Conservation (phyloP, 306 rosid genomes). For the Vachellia collinsii region DNA sequence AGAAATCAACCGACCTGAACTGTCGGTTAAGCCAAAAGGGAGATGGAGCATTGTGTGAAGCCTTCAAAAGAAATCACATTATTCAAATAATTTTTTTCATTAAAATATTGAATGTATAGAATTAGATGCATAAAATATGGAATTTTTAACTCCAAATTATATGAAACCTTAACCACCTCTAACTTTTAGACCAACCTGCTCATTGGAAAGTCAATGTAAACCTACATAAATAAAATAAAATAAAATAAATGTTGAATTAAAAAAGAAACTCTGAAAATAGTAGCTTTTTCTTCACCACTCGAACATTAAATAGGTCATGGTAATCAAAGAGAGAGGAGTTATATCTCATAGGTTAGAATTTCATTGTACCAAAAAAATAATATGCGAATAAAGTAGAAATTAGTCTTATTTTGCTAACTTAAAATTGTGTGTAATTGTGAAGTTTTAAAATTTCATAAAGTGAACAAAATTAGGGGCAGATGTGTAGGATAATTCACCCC, state of each 20-base stretch:
- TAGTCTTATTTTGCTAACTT: too few relatives aligned
- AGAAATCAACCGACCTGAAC: not conserved
- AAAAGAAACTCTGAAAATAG: not conserved
- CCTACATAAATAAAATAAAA: not conserved
- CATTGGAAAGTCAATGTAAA: not conserved
- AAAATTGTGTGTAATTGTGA: too few relatives aligned
- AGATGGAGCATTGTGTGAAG: not conserved
- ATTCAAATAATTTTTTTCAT: not conserved
- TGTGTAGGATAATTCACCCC: not conserved
- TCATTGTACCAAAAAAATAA: too few relatives aligned
- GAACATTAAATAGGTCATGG: too few relatives aligned
- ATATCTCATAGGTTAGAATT: not conserved
- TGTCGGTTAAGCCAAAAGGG: not conserved
- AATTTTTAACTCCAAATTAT: too few relatives aligned
- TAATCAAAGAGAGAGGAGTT: not conserved
- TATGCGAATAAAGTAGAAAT: too few relatives aligned
- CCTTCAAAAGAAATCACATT: not conserved
- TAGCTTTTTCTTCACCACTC: not conserved
- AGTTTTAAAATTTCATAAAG: too few relatives aligned
- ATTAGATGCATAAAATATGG: too few relatives aligned
- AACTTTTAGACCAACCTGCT: not conserved
- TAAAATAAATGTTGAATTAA: too few relatives aligned
- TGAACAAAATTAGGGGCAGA: not conserved
- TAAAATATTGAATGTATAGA: too few relatives aligned
- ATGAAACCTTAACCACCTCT: too few relatives aligned